Conservation (phyloP, 1,284 basidiomycete genomes). For the Sphaerobolus stellatus region DNA sequence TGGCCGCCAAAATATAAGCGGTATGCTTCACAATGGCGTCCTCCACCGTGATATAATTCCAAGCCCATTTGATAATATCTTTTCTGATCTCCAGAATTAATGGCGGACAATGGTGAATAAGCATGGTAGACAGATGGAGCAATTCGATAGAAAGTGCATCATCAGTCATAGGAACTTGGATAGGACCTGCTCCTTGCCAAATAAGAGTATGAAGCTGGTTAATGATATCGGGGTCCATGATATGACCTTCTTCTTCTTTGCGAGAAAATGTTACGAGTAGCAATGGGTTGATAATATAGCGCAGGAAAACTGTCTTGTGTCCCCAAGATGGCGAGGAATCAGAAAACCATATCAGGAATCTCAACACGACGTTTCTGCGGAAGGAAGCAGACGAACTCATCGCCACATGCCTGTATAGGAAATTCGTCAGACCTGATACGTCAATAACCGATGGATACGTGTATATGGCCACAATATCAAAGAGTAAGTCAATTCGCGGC, state of each 20-base stretch:
- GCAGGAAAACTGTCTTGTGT: constrained; percentile 86
- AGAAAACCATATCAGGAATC: constrained; percentile 85
- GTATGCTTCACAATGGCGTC: constrained; percentile 94
- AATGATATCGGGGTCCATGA: constrained; percentile 74
- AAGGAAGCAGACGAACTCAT: constrained; percentile 53
- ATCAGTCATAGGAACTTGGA: constrained; percentile 63
- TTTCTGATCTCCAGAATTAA: constrained; percentile 83
- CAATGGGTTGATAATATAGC: constrained; percentile 87
- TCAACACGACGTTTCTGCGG: constrained; percentile 79
- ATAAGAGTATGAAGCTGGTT: constrained; percentile 69
- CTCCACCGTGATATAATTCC: constrained; percentile 84
- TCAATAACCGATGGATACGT: constrained; percentile 83
- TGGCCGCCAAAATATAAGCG: constrained; percentile 90
- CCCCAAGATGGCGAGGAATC: constrained; percentile 65
- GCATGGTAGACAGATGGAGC: constrained; percentile 85
- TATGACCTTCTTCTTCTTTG: constrained; percentile 43
- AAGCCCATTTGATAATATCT: constrained; percentile 94
- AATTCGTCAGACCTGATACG: constrained; percentile 77
- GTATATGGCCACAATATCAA: constrained; percentile 86
- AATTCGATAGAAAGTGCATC: constrained; percentile 90
- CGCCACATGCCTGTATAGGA: constrained; percentile 87
- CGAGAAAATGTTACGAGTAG: constrained; percentile 64
- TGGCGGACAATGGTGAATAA: constrained; percentile 83
- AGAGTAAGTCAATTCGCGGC: constrained; percentile 83
- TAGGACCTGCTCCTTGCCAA: constrained; percentile 72